Percentiles rank a stretch among this genome's conserved stretches.
Conservation (phyloP, 1,284 basidiomycete species). For the Stygiomarasmius scandens region DNA sequence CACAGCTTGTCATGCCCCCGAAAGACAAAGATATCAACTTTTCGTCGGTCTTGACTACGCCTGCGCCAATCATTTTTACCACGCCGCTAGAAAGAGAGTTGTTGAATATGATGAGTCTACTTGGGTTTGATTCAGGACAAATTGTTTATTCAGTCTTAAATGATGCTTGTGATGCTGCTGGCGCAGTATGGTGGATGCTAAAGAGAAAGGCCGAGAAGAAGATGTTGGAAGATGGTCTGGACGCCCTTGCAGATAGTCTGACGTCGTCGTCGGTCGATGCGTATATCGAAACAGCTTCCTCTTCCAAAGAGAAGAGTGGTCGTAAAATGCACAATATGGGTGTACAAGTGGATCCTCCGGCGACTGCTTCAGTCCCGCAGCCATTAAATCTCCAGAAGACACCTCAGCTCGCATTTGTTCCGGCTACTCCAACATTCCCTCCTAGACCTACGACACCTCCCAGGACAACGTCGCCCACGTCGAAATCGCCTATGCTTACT, state of each 20-base stretch:
- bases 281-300: slow-evolving; percentile 4
- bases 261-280: slow-evolving; percentile 11
- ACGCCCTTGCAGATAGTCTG: slow-evolving; percentile 3
- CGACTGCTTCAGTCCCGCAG: slow-evolving; percentile 47
- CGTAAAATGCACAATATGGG: slow-evolving; percentile 30
- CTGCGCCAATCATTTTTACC: slow-evolving; percentile 83
- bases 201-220: slow-evolving; percentile 77
- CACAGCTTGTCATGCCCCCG: slow-evolving; percentile 42
- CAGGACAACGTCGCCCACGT: slow-evolving; percentile 40
- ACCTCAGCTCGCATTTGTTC: slow-evolving; percentile 69
- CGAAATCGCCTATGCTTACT: slow-evolving; percentile 58
- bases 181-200: slow-evolving; percentile 97
- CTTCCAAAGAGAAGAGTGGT: slow-evolving; percentile 32
- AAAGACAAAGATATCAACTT: slow-evolving; percentile 60
- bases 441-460: slow-evolving; percentile 51
- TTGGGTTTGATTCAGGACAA: slow-evolving; percentile 94
- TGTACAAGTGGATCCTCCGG: slow-evolving; percentile 40
- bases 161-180: slow-evolving; percentile 91
- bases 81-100: slow-evolving; percentile 82
- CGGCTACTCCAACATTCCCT: slow-evolving; percentile 68
- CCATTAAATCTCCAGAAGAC: slow-evolving; percentile 24
- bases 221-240: slow-evolving; percentile 45
- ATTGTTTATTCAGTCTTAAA: slow-evolving; percentile 90
- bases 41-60: slow-evolving; percentile 67
- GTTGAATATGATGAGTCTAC: slow-evolving; percentile 70